A percentile compares a stretch with the other conserved stretches of the same genome.
Evolutionary conservation across 371 early-diverging fungal species (phyloP).

Genomic region (Mucor circinelloides): DNA sequence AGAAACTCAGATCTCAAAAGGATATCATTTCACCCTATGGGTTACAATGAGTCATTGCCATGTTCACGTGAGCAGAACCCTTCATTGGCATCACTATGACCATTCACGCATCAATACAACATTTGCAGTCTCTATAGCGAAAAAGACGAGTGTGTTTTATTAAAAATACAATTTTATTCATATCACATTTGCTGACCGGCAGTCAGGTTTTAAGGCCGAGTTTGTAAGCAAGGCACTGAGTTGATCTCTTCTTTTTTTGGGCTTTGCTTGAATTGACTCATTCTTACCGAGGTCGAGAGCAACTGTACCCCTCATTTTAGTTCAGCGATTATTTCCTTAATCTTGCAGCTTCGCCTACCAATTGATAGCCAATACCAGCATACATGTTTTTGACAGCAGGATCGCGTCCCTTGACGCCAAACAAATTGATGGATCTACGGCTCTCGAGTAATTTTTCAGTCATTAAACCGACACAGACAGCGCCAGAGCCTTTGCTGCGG

Average conservation of each 20-base stretch:
- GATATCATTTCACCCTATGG: not conserved
- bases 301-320: not conserved
- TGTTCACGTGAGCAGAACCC: not conserved
- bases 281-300: not conserved
- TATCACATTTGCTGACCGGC: not conserved
- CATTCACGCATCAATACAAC: not conserved
- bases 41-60: conserved; percentile 3
- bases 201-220: not conserved
- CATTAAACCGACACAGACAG: conserved; percentile 9
- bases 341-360: not conserved
- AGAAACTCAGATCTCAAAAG: not conserved
- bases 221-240: not conserved
- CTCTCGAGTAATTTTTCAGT: conserved; percentile 10
- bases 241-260: not conserved
- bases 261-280: not conserved
- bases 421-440: conserved; percentile 12
- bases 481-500: conserved; percentile 9
- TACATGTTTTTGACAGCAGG: conserved; percentile 9
- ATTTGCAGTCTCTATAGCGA: not conserved
- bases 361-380: conserved; percentile 6
- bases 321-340: not conserved
- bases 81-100: not conserved
- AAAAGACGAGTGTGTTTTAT: not conserved
- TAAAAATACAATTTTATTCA: no score
- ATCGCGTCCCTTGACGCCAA: not conserved